Percentiles rank a stretch among this genome's conserved stretches.
These are phyloP conservation scores for Debaryomycetaceae sp. DNA, from an alignment of 1,139 yeast species.

Conservation along the genomic window DNA sequence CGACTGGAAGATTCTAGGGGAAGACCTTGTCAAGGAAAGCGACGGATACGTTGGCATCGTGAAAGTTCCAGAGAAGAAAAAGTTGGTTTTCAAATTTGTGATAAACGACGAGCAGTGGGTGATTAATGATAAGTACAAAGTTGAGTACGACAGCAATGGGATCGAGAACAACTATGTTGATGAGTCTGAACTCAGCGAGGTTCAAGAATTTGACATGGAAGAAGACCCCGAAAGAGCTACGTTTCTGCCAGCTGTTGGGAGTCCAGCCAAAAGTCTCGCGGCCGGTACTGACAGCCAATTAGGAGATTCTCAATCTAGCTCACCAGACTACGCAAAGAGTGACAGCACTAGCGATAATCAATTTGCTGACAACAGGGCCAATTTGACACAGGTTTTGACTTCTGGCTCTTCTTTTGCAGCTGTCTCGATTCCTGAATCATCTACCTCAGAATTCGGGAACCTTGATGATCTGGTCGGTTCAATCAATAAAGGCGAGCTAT, in stretches of 20 bases:
- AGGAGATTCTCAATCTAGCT: not conserved
- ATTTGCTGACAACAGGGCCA: constrained; percentile 1
- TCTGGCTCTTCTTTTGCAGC: constrained; percentile 42
- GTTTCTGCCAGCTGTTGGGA: not conserved
- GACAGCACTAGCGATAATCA: not conserved
- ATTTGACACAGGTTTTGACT: constrained; percentile 27
- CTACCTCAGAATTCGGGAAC: constrained; percentile 17
- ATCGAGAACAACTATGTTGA: constrained; percentile 34
- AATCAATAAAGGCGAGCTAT: not conserved
- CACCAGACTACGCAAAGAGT: not conserved
- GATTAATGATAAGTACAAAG: constrained; percentile 21
- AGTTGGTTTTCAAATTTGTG: constrained; percentile 34
- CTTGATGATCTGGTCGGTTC: constrained; percentile 7
- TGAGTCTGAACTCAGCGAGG: constrained; percentile 21
- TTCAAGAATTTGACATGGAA: constrained; percentile 8
- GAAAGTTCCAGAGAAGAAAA: constrained; percentile 18
- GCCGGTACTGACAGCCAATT: constrained; percentile 2
- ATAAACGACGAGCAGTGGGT: constrained; percentile 35
- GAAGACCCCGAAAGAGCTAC: not conserved
- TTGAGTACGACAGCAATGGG: constrained; percentile 33
- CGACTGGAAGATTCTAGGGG: constrained; percentile 29
- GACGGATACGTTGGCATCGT: constrained; percentile 14
- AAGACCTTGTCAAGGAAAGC: constrained; percentile 12
- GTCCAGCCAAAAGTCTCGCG: not conserved
- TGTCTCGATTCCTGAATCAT: constrained; percentile 28